A percentile compares a stretch with the other conserved stretches of the same genome.
Conservation (phyloP, 139 green algal species). For the Chlorella sorokiniana region DNA sequence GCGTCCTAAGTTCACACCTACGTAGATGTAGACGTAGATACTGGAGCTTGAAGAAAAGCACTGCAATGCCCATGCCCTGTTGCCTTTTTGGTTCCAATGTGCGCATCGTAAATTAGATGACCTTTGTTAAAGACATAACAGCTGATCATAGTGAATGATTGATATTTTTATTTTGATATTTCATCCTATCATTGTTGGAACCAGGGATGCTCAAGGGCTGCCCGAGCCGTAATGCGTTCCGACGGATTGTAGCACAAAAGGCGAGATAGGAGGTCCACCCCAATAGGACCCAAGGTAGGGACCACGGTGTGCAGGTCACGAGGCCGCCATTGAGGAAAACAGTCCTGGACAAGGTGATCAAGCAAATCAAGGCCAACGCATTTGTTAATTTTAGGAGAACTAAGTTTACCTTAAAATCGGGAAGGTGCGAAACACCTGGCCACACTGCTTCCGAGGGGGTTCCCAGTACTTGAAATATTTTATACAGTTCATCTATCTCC, state of each 20-base stretch:
- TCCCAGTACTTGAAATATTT: conserved; percentile 72
- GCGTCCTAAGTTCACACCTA: no score
- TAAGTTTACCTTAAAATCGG: conserved; percentile 83
- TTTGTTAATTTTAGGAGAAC: no score
- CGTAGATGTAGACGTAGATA: no score
- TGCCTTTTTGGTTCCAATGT: no score
- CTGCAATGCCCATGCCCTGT: no score
- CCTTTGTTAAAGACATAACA: no score
- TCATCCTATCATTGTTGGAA: conserved; percentile 52
- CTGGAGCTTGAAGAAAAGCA: no score
- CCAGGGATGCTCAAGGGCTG: conserved; percentile 76
- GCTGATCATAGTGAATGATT: no score
- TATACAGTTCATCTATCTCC: conserved; percentile 79
- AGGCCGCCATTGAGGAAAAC: conserved; percentile 39
- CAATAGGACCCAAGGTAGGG: conserved; percentile 61
- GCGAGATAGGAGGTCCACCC: conserved; percentile 72
- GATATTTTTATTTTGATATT: no score
- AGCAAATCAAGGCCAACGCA: no score
- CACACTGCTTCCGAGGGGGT: conserved; percentile 62
- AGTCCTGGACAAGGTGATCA: conserved; percentile 14
- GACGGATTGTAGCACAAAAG: conserved; percentile 68
- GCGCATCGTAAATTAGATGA: no score
- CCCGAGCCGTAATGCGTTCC: conserved; percentile 64
- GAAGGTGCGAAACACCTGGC: conserved; percentile 61
- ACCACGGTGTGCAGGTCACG: conserved; percentile 54